These are phyloP conservation scores for Diplosphaera chodatii DNA, from an alignment of 139 green algal genomes.

Conservation along the genomic window DNA sequence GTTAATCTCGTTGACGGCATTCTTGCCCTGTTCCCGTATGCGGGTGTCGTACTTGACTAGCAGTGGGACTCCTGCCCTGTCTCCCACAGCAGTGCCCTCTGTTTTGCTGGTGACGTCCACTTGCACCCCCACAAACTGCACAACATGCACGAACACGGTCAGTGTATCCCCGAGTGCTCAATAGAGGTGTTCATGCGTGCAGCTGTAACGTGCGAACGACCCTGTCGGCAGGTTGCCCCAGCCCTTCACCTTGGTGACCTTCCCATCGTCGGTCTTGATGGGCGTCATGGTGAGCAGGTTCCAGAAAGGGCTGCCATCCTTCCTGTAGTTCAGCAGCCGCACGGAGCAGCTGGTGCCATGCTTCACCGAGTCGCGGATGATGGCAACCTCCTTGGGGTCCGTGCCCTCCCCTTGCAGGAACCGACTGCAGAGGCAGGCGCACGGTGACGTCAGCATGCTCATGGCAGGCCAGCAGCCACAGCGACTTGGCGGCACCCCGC, in stretches of 20 bases:
- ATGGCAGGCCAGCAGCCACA: too few relatives aligned
- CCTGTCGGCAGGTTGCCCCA: too few relatives aligned
- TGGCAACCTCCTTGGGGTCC: conserved; percentile 77
- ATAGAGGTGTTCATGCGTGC: too few relatives aligned
- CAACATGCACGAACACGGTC: too few relatives aligned
- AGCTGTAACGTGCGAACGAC: too few relatives aligned
- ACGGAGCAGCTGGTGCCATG: conserved; percentile 55
- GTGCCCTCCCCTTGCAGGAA: conserved; percentile 97
- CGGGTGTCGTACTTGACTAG: conserved; percentile 85
- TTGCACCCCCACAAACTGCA: conserved; percentile 42
- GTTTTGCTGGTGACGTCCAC: conserved; percentile 95
- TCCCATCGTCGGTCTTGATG: conserved; percentile 76
- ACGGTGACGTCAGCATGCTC: too few relatives aligned
- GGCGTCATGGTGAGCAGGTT: conserved; percentile 95
- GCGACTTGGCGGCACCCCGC: too few relatives aligned
- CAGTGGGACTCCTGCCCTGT: conserved; percentile 52
- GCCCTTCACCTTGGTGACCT: conserved; percentile 36
- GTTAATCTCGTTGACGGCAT: conserved; percentile 76
- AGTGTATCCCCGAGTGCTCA: too few relatives aligned
- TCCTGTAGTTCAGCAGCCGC: conserved; percentile 87
- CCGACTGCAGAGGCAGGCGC: too few relatives aligned
- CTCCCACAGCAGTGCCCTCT: conserved; percentile 72
- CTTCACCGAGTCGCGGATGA: conserved; percentile 70
- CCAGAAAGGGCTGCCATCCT: conserved; percentile 91
- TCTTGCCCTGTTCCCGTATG: conserved; percentile 67